A percentile compares a stretch with the other conserved stretches of the same genome.
Evolutionary conservation across 192 early-diverging fungal genomes (phyloP).

Genomic region (Coemansia sp.): DNA sequence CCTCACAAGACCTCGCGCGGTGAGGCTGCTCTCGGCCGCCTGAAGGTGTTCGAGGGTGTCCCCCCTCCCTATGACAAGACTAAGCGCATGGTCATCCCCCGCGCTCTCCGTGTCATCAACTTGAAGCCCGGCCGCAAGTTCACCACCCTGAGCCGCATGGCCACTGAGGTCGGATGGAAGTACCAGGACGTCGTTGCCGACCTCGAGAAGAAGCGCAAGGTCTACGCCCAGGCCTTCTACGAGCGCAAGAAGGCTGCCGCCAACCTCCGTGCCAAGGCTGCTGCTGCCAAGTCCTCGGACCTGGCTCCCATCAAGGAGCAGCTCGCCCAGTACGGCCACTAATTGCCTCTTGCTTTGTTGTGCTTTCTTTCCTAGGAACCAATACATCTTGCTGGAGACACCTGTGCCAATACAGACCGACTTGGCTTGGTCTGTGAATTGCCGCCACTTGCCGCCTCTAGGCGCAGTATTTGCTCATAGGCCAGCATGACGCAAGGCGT

Average conservation of each 20-base stretch:
- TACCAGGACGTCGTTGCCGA: conserved; percentile 95
- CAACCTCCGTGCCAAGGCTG: conserved; percentile 64
- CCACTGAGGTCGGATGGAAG: conserved; percentile 98
- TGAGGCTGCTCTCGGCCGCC: conserved; percentile 91
- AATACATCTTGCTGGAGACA: neutral
- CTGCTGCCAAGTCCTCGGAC: conserved; percentile 55
- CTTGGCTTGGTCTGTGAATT: neutral
- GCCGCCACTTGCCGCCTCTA: neutral
- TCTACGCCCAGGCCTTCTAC: conserved; percentile 87
- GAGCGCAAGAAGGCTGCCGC: conserved; percentile 82
- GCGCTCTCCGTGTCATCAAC: conserved; percentile 94
- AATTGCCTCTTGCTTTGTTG: conserved; percentile 25
- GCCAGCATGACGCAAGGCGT: neutral
- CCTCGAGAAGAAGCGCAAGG: conserved; percentile 99
- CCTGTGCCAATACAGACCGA: neutral
- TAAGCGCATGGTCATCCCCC: conserved; percentile 97
- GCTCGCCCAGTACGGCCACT: conserved; percentile 60
- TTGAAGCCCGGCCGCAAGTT: conserved; percentile 98
- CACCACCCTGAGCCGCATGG: conserved; percentile 91
- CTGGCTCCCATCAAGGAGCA: conserved; percentile 60
- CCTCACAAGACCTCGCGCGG: conserved; percentile 99
- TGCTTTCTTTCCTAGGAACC: neutral
- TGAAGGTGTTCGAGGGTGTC: conserved; percentile 99
- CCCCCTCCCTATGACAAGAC: conserved; percentile 95
- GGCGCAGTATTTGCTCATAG: conserved; percentile 2